phyloP scores from a whole-genome alignment of 352 stramenopile species.

The Pythium dissimile region DNA sequence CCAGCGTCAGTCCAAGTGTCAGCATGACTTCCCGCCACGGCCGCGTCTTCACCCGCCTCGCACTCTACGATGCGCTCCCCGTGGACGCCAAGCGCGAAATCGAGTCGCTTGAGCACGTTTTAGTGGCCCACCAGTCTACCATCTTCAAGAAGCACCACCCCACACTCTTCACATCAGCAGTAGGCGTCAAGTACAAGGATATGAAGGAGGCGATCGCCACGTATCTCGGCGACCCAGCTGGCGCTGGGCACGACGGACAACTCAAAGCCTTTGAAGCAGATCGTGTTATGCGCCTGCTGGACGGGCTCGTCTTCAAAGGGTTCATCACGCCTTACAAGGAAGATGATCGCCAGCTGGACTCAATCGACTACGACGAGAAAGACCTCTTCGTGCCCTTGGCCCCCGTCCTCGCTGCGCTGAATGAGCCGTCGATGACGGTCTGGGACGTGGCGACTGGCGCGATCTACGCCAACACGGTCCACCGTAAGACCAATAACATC shows the following conservation, averaged over 20 bases:
- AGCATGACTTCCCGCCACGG: slow-evolving; percentile 11
- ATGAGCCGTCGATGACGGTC: slow-evolving; percentile 28
- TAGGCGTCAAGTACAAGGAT: not conserved
- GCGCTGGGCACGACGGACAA: no score
- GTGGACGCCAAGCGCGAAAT: not conserved
- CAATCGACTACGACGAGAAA: slow-evolving; percentile 33
- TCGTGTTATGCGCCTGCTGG: slow-evolving; percentile 13
- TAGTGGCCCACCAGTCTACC: not conserved
- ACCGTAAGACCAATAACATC: slow-evolving; percentile 51
- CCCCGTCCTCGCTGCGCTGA: slow-evolving; percentile 29
- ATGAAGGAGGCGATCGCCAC: not conserved
- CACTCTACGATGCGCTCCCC: slow-evolving; percentile 17
- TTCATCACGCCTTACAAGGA: slow-evolving; percentile 22
- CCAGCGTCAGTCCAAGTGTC: no score
- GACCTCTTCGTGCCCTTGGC: slow-evolving; percentile 42
- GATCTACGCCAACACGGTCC: slow-evolving; percentile 25
- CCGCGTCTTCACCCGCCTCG: slow-evolving; percentile 27
- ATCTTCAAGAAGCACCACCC: not conserved
- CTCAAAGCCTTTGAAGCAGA: no score
- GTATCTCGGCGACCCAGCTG: no score
- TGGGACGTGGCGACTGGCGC: slow-evolving; percentile 9
- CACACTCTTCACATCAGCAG: not conserved
- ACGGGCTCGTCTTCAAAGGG: slow-evolving; percentile 15
- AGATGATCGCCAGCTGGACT: slow-evolving; percentile 40
- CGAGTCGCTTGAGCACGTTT: not conserved